Base-by-base conservation (phyloP, 2,329 filamentous ascomycete species). In the Blastomyces percursus region DNA sequence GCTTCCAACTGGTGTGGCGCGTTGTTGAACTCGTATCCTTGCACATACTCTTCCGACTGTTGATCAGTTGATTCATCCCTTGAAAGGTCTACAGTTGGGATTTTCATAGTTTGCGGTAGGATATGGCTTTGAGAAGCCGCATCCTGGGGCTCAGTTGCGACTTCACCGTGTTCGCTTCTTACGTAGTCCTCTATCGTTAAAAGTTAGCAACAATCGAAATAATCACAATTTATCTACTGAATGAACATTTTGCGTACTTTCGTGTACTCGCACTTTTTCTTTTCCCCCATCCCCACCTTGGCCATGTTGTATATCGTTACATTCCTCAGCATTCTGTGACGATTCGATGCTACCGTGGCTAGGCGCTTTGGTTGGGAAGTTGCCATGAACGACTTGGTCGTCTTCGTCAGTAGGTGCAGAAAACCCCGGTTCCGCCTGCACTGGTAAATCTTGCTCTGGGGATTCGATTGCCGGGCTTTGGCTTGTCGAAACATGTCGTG, bases 241-340 rank as follows among this genome's bases (percentile, higher is more conserved):
- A 40, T 35, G 40, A 14, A 59, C 59, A 40, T 65, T 65, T 27
- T 63, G 56, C 48, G 69, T 66, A 30, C 66, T 66, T 19, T 64
- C 64, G 27, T 59, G 61, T 62, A 44, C 55, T 61, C 69, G 66
- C 14, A 62, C 61, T 42, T 71, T 61, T 42, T 62, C 66, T 9
- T 46, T 48, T 27, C 64, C 68, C 30, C 52, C 69, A 55, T 67
- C 68, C 66, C 55, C 59, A 55, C 60, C 62, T 50, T 59, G 30
- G 30, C 56, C 54, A 62, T 27, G 12, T 19, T 59, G 30, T 19
- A 21, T 38, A 42, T 27, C 38, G 30, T 6, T 42, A 19, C 48
- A 46, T 21, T 59, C 42, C 19, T 40, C 42, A 46, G 24, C 38
- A 32, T 59, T 27, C 24, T 59, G 54, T 6, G 54, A n/a, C 12